A percentile compares a stretch with the other conserved stretches of the same genome.
These are phyloP conservation scores for Hyaloraphidium curvatum DNA, from an alignment of 192 early-diverging fungal species.

Conservation along the genomic window DNA sequence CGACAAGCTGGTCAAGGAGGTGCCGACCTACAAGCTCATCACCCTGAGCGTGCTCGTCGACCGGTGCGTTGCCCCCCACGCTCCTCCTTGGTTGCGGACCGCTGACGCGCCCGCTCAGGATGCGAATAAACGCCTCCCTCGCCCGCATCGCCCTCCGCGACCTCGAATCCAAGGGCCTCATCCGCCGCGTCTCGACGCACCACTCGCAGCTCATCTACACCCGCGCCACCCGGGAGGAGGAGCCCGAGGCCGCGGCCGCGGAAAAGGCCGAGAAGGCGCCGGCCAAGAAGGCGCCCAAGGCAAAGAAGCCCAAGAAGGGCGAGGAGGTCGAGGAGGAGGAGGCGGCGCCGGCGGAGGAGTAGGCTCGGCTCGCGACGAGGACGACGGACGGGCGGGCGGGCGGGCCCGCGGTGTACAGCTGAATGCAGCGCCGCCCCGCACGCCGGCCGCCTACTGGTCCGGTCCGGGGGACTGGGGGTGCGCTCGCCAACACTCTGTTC, in stretches of 20 bases:
- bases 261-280: neutral
- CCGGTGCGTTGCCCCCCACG: too few species aligned
- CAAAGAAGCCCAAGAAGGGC: neutral
- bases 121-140: constrained; percentile 91
- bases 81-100: too few species aligned
- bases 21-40: constrained; percentile 98
- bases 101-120: too few species aligned
- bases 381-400: too few species aligned
- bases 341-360: neutral
- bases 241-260: neutral
- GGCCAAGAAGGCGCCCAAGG: neutral
- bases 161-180: constrained; percentile 74
- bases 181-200: constrained; percentile 79
- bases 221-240: constrained; percentile 3
- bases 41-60: constrained; percentile 96
- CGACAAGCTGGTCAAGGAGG: constrained; percentile 99
- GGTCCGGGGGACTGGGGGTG: too few species aligned
- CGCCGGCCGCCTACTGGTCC: too few species aligned
- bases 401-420: too few species aligned
- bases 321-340: constrained; percentile 1
- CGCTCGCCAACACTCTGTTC: too few species aligned
- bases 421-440: too few species aligned
- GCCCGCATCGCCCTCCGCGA: constrained; percentile 89
- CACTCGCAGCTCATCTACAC: constrained; percentile 52
- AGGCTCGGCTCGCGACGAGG: too few species aligned